Conservation (phyloP, 108 stramenopile species). For the Cyclostephanos tholiformis region DNA sequence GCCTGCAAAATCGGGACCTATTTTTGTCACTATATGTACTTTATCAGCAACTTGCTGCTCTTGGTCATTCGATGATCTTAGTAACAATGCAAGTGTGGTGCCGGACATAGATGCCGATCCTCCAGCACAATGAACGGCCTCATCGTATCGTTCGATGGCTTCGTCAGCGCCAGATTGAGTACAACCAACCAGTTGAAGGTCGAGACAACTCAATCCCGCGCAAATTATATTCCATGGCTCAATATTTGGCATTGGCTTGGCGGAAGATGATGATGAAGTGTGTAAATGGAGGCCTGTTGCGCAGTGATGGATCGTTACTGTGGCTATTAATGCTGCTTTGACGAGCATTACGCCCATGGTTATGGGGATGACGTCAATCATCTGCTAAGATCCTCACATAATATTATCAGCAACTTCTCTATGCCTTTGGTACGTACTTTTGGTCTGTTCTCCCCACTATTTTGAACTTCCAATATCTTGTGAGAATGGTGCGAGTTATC, state of each 20-base stretch:
- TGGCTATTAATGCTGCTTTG: neutral
- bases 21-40: conserved; percentile 51
- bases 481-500: no score
- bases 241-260: neutral
- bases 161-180: conserved; percentile 45
- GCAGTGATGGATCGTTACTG: neutral
- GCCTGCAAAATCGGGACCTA: conserved; percentile 44
- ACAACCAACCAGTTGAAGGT: conserved; percentile 66
- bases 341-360: no score
- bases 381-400: no score
- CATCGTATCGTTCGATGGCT: conserved; percentile 53
- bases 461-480: no score
- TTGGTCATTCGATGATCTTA: conserved; percentile 13
- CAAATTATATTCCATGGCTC: conserved; percentile 63
- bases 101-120: conserved; percentile 54
- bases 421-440: no score
- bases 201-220: conserved; percentile 85
- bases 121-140: conserved; percentile 50
- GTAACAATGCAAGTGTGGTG: conserved; percentile 45
- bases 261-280: neutral
- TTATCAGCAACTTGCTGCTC: conserved; percentile 15
- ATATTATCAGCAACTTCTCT: no score
- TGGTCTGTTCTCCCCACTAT: no score
- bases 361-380: no score
- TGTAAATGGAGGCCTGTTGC: neutral